Base-by-base conservation (phyloP, 1,139 yeast species). In the Maudiozyma humilis region DNA sequence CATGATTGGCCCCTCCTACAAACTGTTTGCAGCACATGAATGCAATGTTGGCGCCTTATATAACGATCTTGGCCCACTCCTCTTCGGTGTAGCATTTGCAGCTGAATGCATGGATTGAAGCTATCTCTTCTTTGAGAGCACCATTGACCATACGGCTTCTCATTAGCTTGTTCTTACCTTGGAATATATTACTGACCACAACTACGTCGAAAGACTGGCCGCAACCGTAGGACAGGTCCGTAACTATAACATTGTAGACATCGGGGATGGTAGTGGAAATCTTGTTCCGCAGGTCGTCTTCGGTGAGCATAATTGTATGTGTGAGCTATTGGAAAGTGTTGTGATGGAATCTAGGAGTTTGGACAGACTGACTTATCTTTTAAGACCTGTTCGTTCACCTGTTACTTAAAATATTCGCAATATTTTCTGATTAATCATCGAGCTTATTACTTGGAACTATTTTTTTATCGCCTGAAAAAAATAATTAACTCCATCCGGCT, bases 71-170 rank as follows among this genome's bases (percentile, higher is more conserved):
- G 56, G 68, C 68, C 88, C 89, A 84, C 61, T 84, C 94, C 25
- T 74, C 80, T 2, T 76, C 74, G 0, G 93, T 82, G 55, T 76
- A 79, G 17, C 87, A 82, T 66, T 86, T 88, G 58, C 91, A 96
- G 0, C 96, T 87, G 62, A 91, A 93, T 0, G 98, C 98, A 66
- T 91, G 98, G 37, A 91, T 88, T 4, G 73, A 67, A 1, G 86
- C 82, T 37, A 91, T 86, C 60, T 89, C 96, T 15, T 82, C 87
- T 57, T 80, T 81, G 49, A 91, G 71, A 1, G 86, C 79, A 34
- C 65, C 71, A 64, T 93, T 91, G 40, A 93, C 96, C 54, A 88
- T 60, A 50, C 97, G 72, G 56, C 88, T 95, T 60, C 98, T 76
- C 70, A 81, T 77, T 46, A 91, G 70, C 62, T 85, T 85, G 66